Base-by-base conservation (phyloP, 768 basidiomycete genomes). In the Leccinum boreale region DNA sequence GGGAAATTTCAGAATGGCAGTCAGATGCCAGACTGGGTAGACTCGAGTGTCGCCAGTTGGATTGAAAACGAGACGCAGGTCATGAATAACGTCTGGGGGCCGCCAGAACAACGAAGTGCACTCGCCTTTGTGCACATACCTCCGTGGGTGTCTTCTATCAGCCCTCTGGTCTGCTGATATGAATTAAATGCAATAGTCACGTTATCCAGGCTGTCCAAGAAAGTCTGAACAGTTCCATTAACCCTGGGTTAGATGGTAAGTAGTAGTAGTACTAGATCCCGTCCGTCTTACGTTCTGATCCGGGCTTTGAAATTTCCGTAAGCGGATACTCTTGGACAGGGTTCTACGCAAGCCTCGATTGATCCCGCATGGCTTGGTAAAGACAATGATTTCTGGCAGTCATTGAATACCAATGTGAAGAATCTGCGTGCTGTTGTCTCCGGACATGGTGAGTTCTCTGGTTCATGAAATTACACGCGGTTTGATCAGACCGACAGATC, bases 101-200 rank as follows among this genome's bases (percentile, higher is more conserved):
- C 81, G 3, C 68, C 78, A 0, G 76, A 79, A 17, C 70, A 65
- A 2, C 72, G 86, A 47, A 83, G 80, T 44, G 82, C 85, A 3
- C 64, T 90, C 6, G 88, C 82, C 0, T 90, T 89, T 64, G 86
- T 89, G 33, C 88, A 90, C 65, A 89, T 90, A 53, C 88, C 87
- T 26, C 86, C 86, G 85, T 86, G 63, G 31, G 84, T 72, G 15
- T 23, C 29, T 47, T 28, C 26, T 57, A n/a, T 51, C 7, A 36
- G 8, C 36, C 36, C 17, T 39, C 11, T 19, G 23, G 4, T 45
- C 45, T 52, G 36, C 36, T 53, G 39, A 63, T 44, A 5, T 23
- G 5, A 31, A 19, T 42, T 11, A 19, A 5, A 45, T 26, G 23
- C 5, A 36, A 46, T 17, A 59, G 62, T 31, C 57, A 65, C 50